Base-by-base conservation (phyloP, 305 asterid species). In the Fraxinus latifolia region DNA sequence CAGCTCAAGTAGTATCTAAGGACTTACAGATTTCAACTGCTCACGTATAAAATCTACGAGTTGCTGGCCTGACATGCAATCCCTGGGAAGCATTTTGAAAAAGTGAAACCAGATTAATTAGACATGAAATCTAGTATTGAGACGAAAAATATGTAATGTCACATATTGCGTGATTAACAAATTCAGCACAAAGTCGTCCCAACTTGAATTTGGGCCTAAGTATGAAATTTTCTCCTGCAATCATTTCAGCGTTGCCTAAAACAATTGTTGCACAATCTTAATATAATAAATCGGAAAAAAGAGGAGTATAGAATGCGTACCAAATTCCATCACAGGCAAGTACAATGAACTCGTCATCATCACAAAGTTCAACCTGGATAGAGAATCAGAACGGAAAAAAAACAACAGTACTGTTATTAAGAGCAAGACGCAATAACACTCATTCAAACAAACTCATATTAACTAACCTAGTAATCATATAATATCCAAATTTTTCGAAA, bases 281-380 rank as follows among this genome's bases (percentile, higher is more conserved):
- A 76, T 58, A 34, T n/a, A 53, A 75, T 67, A 36, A 82, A 53
- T 17, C 15, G 47, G 55, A 37, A 7, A 23, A 81, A 81, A 7
- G 15, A 39, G 55, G 74, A 82, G 83, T 78, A 31, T 32, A 65
- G 85, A 78, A 76, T 82, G 86, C 92, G 67, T 96, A 94, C 99
- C 99, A 96, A 83, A 96, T 89, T 82, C 99, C 99, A 85, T 96
- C 99, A 90, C 99, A 96, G 39, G 99, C 99, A 72, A 96, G 95
- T 89, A 96, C 97, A 60, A 96, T 79, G 87, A 96, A 96, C 83
- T 96, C 97, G 83, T 96, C 99, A 53, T 91, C 98, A 73, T 92
- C 92, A 6, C 99, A 94, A 68, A 96, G 95, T 89, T 96, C 98
- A 29, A 96, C 98, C 98, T 96, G 91, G 80, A 83, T 25, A 76